Conservation (phyloP, 2,329 filamentous ascomycete genomes). For the Dactylellina leptospora region DNA sequence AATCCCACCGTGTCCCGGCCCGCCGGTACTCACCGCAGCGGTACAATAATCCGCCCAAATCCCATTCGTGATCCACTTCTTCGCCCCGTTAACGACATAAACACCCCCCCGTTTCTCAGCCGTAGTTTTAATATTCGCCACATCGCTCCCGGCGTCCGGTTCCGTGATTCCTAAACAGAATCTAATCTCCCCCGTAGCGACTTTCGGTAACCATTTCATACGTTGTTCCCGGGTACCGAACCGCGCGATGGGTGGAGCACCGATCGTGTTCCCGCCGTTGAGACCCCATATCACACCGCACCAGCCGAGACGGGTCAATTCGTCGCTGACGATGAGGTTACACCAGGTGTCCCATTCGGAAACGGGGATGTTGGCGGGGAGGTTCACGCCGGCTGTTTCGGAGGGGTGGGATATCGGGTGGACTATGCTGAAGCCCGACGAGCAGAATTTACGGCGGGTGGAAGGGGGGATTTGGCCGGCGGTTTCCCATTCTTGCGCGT, state of each 20-base stretch:
- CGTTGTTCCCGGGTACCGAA: conserved; percentile 71
- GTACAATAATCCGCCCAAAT: conserved; percentile 74
- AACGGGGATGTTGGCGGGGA: conserved; percentile 63
- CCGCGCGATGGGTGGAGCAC: conserved; percentile 71
- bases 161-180: conserved; percentile 78
- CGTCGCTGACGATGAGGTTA: conserved; percentile 67
- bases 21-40: conserved; percentile 78
- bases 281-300: conserved; percentile 69
- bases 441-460: conserved; percentile 60
- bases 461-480: conserved; percentile 65
- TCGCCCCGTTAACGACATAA: conserved; percentile 77
- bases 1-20: conserved; percentile 69
- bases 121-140: conserved; percentile 75
- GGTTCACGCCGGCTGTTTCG: conserved; percentile 58
- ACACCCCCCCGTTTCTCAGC: conserved; percentile 72
- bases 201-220: conserved; percentile 67
- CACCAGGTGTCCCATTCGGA: conserved; percentile 69
- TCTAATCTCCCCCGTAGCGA: conserved; percentile 69
- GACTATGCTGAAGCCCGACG: conserved; percentile 61
- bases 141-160: conserved; percentile 76
- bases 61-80: conserved; percentile 83
- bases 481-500: conserved; percentile 72
- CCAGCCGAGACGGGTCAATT: conserved; percentile 66
- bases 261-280: conserved; percentile 70
- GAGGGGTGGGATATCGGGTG: conserved; percentile 58